These are phyloP conservation scores for Paecilomyces sp. DNA, from an alignment of 2,329 filamentous ascomycete species.

Conservation along the genomic window DNA sequence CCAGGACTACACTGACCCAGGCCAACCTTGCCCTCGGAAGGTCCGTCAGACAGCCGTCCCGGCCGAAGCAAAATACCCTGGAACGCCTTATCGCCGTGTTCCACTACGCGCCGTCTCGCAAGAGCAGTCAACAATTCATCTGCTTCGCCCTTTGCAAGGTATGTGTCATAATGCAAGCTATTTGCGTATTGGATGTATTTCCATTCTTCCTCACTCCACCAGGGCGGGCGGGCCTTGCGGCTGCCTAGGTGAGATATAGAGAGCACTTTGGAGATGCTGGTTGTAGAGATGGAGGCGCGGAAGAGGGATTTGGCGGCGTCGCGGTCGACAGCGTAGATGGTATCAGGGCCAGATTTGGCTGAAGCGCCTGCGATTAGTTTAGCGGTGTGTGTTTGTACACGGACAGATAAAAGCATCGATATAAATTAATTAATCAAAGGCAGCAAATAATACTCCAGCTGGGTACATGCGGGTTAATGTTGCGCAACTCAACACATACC, in stretches of 20 bases:
- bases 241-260: neutral
- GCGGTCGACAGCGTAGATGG: constrained; percentile 1
- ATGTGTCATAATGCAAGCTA: neutral
- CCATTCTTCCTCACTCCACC: constrained; percentile 1
- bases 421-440: too few relatives aligned
- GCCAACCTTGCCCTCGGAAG: neutral
- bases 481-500: neutral
- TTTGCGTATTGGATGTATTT: constrained; percentile 2
- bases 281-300: neutral
- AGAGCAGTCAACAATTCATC: constrained; percentile 1
- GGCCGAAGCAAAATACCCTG: neutral
- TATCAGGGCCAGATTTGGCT: neutral
- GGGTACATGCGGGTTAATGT: neutral
- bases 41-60: neutral
- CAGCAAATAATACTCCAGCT: neutral
- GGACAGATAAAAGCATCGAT: too few relatives aligned
- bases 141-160: constrained; percentile 1
- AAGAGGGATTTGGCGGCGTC: neutral
- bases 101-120: neutral
- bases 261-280: neutral
- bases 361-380: neutral
- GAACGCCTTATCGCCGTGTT: neutral
- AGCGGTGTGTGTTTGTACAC: neutral
- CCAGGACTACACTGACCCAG: neutral
- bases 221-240: neutral